A percentile compares a stretch with the other conserved stretches of the same genome.
These are phyloP conservation scores for Aspergillus luchuensis DNA, from an alignment of 2,329 filamentous ascomycete genomes.

Conservation along the genomic window DNA sequence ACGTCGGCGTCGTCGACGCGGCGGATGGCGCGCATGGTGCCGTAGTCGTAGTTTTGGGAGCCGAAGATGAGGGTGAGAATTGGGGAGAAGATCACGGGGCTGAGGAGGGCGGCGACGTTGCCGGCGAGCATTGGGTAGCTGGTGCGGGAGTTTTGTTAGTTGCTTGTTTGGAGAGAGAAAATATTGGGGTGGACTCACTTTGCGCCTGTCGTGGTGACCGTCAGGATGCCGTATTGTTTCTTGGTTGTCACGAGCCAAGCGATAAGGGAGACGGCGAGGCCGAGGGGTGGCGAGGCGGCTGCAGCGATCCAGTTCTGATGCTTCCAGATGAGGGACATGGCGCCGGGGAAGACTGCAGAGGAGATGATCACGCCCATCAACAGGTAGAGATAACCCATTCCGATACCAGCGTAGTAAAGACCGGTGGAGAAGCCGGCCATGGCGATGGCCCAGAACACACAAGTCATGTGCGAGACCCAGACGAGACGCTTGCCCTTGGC, in stretches of 20 bases:
- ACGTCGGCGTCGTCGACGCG: constrained; percentile 77
- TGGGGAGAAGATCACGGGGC: constrained; percentile 73
- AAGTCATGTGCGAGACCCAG: constrained; percentile 74
- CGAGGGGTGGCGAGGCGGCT: constrained; percentile 68
- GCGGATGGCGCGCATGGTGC: constrained; percentile 77
- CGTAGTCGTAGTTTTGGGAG: constrained; percentile 81
- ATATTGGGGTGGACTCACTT: constrained; percentile 52
- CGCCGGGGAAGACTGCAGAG: constrained; percentile 78
- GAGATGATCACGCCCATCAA: constrained; percentile 93
- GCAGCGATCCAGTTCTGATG: constrained; percentile 77
- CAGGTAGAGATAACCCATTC: constrained; percentile 85
- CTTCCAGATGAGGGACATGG: constrained; percentile 77
- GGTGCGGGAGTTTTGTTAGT: not conserved
- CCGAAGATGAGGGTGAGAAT: constrained; percentile 71
- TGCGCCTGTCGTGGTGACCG: constrained; percentile 74
- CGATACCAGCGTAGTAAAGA: constrained; percentile 72
- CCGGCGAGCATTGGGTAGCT: constrained; percentile 80
- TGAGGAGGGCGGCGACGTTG: constrained; percentile 79
- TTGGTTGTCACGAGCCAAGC: constrained; percentile 79
- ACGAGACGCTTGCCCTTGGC: constrained; percentile 77
- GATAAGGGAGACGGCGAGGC: constrained; percentile 67
- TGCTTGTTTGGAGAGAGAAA: not conserved
- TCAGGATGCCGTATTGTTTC: constrained; percentile 67
- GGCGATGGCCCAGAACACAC: constrained; percentile 71
- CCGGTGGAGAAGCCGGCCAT: constrained; percentile 80